Evolutionary conservation across 192 early-diverging fungal genomes (phyloP), one percentile per base, ranked within the genome.

Genomic region (Geranomyces michiganensis): DNA sequence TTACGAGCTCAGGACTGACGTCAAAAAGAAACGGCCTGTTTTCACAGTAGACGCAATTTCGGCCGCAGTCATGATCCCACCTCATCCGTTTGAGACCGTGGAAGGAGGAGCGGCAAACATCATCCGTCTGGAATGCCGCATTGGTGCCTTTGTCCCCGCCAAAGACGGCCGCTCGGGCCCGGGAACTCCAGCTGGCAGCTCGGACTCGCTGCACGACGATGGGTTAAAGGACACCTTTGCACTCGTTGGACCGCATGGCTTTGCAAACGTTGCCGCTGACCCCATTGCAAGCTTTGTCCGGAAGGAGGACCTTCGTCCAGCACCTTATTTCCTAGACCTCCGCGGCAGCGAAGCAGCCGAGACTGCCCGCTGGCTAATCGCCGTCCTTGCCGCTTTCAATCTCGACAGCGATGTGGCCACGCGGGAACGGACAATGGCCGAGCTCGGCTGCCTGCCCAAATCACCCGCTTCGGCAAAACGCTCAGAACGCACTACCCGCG

Each of bases 1-100:
- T 32, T 82, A 72, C 59, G 80, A 80, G 36, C 19, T 46, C 36
- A 77, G 71, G 55, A 69, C 60, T 22, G 79, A 70, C 22, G 58
- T 65, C 0, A 82, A 82, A 36, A 82, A 76, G 32, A 46, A 49
- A 12, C 41, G 48, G 7, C 80, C 81, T 1, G 32, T 80, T 0
- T 76, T 81, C 59, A 17, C 29, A 2, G 53, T 81, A 0, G 79
- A 80, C 33, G 22, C 29, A 26, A 60, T 81, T 19, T 4, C 26
- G 1, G 15, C 24, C 15, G 76, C 60, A 26, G 58, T 43, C 44
- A 65, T 66, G 0, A 8, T 78, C 14, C 65, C 41, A 47, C 79
- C 79, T 1, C 67, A 78, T 19, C 44, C 68, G 26, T 26, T 55
- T 17, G 67, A 12, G 27, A n/a, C 27, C 3, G 67, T 62, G 8